A percentile compares a stretch with the other conserved stretches of the same genome.
phyloP scores from a whole-genome alignment of 2,329 filamentous ascomycete species.

The Metarhizium anisopliae region DNA sequence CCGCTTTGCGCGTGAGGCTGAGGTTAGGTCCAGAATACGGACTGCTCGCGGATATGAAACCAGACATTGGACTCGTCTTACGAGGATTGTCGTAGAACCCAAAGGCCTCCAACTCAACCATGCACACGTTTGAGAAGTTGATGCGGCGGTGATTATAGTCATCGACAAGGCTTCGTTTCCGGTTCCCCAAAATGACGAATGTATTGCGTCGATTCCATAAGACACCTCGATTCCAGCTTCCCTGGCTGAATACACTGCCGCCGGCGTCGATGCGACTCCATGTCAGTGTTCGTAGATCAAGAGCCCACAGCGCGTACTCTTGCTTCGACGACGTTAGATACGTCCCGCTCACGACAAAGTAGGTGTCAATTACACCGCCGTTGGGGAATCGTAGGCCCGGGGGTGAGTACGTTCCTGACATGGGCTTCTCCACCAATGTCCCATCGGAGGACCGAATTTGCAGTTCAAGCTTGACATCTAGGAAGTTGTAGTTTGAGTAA shows the following conservation, averaged over 20 bases:
- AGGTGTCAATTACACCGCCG: slow-evolving; percentile 87
- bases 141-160: slow-evolving; percentile 97
- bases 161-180: slow-evolving; percentile 87
- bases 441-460: slow-evolving; percentile 83
- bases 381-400: slow-evolving; percentile 93
- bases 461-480: slow-evolving; percentile 92
- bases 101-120: slow-evolving; percentile 95
- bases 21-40: slow-evolving; percentile 50
- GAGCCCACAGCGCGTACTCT: slow-evolving; percentile 93
- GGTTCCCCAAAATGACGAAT: slow-evolving; percentile 90
- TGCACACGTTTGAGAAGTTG: slow-evolving; percentile 93
- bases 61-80: slow-evolving; percentile 66
- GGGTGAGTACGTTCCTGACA: slow-evolving; percentile 79
- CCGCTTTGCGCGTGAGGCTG: slow-evolving; percentile 50
- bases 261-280: slow-evolving; percentile 97
- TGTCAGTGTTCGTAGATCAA: slow-evolving; percentile 78
- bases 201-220: slow-evolving; percentile 90
- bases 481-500: slow-evolving; percentile 98
- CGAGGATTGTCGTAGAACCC: slow-evolving; percentile 94
- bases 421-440: slow-evolving; percentile 73
- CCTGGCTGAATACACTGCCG: slow-evolving; percentile 87
- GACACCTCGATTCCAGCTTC: slow-evolving; percentile 94
- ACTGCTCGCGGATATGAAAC: slow-evolving; percentile 75
- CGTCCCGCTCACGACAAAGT: slow-evolving; percentile 95
- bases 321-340: slow-evolving; percentile 97